Percentiles rank a stretch among this genome's conserved stretches.
These are phyloP conservation scores for Durio zibethinus DNA, from an alignment of 345 rosid genomes.

Conservation along the genomic window DNA sequence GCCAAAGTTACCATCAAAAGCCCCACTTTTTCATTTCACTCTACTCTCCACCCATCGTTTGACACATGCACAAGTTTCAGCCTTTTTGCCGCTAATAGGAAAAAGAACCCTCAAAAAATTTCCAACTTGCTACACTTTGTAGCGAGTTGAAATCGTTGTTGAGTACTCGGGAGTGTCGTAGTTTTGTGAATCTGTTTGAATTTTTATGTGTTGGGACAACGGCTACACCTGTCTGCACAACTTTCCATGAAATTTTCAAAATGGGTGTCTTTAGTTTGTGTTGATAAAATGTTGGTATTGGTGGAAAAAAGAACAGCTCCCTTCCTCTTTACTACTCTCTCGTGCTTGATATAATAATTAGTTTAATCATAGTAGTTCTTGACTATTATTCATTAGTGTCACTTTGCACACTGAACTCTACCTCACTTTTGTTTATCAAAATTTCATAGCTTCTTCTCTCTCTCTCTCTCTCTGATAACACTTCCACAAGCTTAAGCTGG, in stretches of 20 bases:
- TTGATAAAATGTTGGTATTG: constrained; percentile 3
- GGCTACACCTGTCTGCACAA: constrained; percentile 46
- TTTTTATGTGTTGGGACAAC: constrained; percentile 34
- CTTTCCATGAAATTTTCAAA: constrained; percentile 40
- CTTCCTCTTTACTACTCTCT: constrained; percentile 9
- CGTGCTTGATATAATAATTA: constrained; percentile 34
- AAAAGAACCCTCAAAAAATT: too few species aligned
- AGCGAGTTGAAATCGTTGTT: not conserved
- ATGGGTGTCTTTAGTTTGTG: constrained; percentile 13
- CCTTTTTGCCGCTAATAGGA: not conserved
- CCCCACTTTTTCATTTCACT: not conserved
- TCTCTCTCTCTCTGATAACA: not conserved
- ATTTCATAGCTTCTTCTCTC: not conserved
- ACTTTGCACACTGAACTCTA: not conserved
- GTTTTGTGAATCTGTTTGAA: constrained; percentile 26
- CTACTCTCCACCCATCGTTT: not conserved
- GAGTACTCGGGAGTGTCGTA: constrained; percentile 5
- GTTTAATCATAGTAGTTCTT: constrained; percentile 19
- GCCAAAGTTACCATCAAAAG: not conserved
- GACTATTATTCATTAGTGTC: constrained; percentile 28
- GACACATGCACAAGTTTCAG: not conserved
- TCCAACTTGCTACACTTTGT: not conserved
- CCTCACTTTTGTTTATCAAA: not conserved
- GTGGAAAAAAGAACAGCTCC: not conserved
- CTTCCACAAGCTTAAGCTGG: not conserved